These are phyloP conservation scores for Wolfiporia cocos DNA, from an alignment of 1,284 basidiomycete genomes.

Conservation along the genomic window DNA sequence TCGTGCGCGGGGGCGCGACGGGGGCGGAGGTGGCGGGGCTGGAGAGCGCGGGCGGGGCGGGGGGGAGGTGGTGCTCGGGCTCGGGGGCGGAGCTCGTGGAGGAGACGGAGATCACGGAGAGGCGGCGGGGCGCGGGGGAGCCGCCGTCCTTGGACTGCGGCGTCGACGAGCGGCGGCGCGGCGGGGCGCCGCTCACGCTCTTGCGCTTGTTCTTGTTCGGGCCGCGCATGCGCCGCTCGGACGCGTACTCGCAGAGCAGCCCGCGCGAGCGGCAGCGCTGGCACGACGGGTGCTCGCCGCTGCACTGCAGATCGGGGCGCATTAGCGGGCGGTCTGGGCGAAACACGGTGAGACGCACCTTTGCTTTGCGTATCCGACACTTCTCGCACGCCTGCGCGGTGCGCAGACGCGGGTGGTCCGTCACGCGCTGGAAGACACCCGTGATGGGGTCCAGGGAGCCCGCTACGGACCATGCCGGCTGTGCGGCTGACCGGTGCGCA, in stretches of 20 bases:
- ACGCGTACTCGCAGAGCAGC: constrained; percentile 38
- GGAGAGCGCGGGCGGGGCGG: constrained; percentile 2
- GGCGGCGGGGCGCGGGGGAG: constrained; percentile 1
- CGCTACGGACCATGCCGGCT: constrained; percentile 33
- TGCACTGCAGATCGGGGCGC: constrained; percentile 26
- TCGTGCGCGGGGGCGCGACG: constrained; percentile 2
- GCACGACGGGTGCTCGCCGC: constrained; percentile 32
- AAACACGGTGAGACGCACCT: constrained; percentile 24
- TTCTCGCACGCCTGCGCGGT: constrained; percentile 39
- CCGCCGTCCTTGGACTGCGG: too few relatives aligned
- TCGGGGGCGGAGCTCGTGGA: constrained; percentile 15
- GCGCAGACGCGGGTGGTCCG: constrained; percentile 50
- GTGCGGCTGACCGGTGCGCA: constrained; percentile 5
- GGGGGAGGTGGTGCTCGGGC: constrained; percentile 2
- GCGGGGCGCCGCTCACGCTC: constrained; percentile 4
- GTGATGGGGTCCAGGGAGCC: constrained; percentile 54
- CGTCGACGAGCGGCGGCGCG: too few relatives aligned
- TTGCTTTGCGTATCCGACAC: constrained; percentile 37
- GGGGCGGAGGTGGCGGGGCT: too few relatives aligned
- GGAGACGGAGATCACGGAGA: constrained; percentile 10
- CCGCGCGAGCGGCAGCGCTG: constrained; percentile 30
- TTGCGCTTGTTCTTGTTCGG: constrained; percentile 47
- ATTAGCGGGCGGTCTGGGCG: constrained; percentile 1
- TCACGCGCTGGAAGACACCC: constrained; percentile 52
- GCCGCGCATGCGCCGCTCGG: constrained; percentile 55